These are phyloP conservation scores for Geranium incanum DNA, from an alignment of 441 rosid species.

Conservation along the genomic window DNA sequence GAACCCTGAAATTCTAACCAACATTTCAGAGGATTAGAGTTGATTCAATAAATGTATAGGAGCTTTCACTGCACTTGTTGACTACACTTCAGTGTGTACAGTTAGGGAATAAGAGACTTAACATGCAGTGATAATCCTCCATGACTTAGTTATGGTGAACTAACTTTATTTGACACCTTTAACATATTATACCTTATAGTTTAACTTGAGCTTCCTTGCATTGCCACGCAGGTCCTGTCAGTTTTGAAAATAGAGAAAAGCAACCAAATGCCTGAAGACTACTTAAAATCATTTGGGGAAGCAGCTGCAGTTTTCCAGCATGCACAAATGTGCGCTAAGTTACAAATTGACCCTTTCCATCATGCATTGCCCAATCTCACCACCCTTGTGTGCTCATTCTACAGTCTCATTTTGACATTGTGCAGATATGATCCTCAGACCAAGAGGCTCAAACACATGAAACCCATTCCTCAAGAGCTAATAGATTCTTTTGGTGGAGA, in stretches of 20 bases:
- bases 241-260: conserved; percentile 69
- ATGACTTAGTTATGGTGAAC: background rate
- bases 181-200: too few species aligned
- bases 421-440: conserved; percentile 53
- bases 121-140: background rate
- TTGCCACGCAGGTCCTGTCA: conserved; percentile 47
- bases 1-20: too few species aligned
- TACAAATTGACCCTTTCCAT: background rate
- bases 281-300: conserved; percentile 54
- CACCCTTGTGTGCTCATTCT: background rate
- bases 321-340: conserved; percentile 49
- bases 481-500: conserved; percentile 37
- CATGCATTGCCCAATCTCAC: background rate
- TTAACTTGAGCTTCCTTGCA: too few species aligned
- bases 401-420: conserved; percentile 7
- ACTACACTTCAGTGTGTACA: background rate
- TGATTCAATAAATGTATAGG: background rate
- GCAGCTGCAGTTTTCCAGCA: conserved; percentile 78
- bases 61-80: background rate
- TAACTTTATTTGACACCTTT: too few species aligned
- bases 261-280: conserved; percentile 65
- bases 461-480: conserved; percentile 51
- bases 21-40: background rate
- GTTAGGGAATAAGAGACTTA: background rate
- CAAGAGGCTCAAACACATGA: conserved; percentile 53